phyloP scores from a whole-genome alignment of 306 rosid species.

The Macrotyloma uniflorum region DNA sequence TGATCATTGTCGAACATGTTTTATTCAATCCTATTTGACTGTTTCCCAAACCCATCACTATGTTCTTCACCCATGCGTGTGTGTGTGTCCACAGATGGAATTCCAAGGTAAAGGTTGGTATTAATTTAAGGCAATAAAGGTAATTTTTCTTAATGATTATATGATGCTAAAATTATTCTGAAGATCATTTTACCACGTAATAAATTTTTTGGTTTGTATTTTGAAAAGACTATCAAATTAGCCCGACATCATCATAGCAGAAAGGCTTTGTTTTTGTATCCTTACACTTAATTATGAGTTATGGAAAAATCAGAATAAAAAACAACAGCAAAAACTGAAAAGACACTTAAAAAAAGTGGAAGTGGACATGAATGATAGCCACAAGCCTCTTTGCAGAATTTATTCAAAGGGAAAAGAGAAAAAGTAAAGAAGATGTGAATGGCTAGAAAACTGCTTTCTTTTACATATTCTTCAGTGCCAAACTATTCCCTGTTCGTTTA shows the following conservation, averaged over 20 bases:
- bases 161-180: background rate
- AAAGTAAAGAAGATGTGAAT: background rate
- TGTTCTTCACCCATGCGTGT: too few species aligned
- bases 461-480: background rate
- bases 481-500: background rate
- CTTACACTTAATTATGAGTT: background rate
- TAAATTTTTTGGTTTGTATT: background rate
- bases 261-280: background rate
- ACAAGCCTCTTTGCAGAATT: background rate
- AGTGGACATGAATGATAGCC: background rate
- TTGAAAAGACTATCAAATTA: background rate
- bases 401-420: conserved; percentile 15
- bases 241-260: background rate
- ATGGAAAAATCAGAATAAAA: background rate
- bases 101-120: background rate
- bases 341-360: background rate
- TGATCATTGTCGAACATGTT: background rate
- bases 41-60: background rate
- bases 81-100: background rate
- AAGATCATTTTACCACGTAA: background rate
- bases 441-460: background rate
- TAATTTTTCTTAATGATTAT: background rate
- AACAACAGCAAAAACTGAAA: background rate
- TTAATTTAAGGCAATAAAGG: too few species aligned
- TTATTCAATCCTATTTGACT: background rate